Evolutionary conservation across 129 eudicot genomes (phyloP).

Genomic region (Centaurea solstitialis): DNA sequence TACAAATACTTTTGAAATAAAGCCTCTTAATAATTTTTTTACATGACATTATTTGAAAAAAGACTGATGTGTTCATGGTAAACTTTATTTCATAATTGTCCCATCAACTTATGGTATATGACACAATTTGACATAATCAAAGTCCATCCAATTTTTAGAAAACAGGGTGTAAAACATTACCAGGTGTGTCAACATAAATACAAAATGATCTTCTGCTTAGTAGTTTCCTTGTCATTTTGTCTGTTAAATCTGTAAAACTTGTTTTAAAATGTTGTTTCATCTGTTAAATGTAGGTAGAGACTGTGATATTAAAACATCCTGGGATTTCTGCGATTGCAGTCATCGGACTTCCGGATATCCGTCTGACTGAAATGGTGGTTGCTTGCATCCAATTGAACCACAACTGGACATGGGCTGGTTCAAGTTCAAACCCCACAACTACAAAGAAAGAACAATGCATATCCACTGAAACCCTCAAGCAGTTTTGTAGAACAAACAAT

Average conservation of each 20-base stretch:
- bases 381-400: slow-evolving; percentile 63
- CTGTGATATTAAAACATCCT: slow-evolving; percentile 66
- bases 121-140: no score
- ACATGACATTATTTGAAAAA: no score
- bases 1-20: no score
- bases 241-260: not conserved
- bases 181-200: not conserved
- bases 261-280: not conserved
- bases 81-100: no score
- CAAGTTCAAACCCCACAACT: slow-evolving; percentile 3
- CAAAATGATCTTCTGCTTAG: not conserved
- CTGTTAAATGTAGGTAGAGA: slow-evolving; percentile 54
- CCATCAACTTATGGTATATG: no score
- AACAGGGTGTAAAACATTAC: no score
- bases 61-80: no score
- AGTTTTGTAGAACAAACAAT: slow-evolving; percentile 58
- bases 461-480: slow-evolving; percentile 55
- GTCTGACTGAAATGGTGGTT: slow-evolving; percentile 74
- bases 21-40: no score
- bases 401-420: slow-evolving; percentile 66
- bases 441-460: slow-evolving; percentile 24
- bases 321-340: slow-evolving; percentile 57
- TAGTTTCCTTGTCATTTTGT: not conserved
- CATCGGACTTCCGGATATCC: slow-evolving; percentile 71
- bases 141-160: no score